Conservation (phyloP, 2,329 filamentous ascomycete genomes). For the Sclerotinia nivalis region DNA sequence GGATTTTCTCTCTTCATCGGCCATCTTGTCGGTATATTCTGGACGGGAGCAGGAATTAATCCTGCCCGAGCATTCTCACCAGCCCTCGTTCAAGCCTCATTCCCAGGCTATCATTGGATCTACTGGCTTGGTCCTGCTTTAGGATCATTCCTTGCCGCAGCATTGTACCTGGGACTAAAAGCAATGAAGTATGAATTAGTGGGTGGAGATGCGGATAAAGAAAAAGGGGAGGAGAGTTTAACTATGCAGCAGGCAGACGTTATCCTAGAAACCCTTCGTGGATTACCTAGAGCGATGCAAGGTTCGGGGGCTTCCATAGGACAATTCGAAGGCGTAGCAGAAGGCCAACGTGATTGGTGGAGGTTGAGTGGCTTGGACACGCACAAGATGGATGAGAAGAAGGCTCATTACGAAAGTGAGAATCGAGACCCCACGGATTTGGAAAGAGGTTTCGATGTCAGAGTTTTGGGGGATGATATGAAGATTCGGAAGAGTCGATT, state of each 20-base stretch:
- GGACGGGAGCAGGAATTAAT: slow-evolving; percentile 50
- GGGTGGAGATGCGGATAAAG: slow-evolving; percentile 23
- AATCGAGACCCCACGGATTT: background rate
- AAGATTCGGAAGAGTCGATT: slow-evolving; percentile 5
- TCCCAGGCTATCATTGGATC: slow-evolving; percentile 49
- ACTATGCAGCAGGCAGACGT: slow-evolving; percentile 12
- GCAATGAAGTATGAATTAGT: slow-evolving; percentile 22
- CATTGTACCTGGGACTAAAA: slow-evolving; percentile 12
- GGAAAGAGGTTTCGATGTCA: background rate
- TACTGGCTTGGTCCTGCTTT: slow-evolving; percentile 39
- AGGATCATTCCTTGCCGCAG: slow-evolving; percentile 8
- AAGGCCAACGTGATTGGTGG: slow-evolving; percentile 15
- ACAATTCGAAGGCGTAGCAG: background rate
- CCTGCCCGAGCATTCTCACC: slow-evolving; percentile 50
- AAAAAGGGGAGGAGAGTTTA: background rate
- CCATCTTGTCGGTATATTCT: slow-evolving; percentile 45
- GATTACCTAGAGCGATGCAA: slow-evolving; percentile 5
- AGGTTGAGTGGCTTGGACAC: slow-evolving; percentile 7
- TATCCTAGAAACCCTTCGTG: slow-evolving; percentile 18
- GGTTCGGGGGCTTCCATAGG: background rate
- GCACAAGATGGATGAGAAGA: slow-evolving; percentile 4
- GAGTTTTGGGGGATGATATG: background rate
- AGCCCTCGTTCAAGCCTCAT: slow-evolving; percentile 45
- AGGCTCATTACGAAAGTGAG: background rate
- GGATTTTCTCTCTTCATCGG: slow-evolving; percentile 49